A percentile compares a stretch with the other conserved stretches of the same genome.
phyloP scores from a whole-genome alignment of 2,329 filamentous ascomycete species.

The Exophiala dermatitidis region DNA sequence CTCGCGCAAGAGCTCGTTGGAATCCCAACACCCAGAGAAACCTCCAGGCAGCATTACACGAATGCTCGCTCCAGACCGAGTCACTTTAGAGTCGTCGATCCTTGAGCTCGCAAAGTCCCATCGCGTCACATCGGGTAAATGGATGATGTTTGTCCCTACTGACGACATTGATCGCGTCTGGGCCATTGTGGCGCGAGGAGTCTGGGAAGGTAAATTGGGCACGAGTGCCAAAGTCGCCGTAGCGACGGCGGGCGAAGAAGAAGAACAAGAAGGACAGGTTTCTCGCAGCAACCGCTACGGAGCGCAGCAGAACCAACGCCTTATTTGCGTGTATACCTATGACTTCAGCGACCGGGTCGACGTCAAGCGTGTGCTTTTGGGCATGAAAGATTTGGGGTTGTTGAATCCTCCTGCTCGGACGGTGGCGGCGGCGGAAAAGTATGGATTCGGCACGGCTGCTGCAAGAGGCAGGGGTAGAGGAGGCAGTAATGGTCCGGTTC shows the following conservation, averaged over 20 bases:
- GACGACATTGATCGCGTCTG: conserved; percentile 56
- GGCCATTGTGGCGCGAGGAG: conserved; percentile 59
- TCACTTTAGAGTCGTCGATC: conserved; percentile 48
- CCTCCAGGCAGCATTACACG: conserved; percentile 28
- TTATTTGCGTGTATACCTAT: conserved; percentile 72
- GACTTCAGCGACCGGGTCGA: conserved; percentile 66
- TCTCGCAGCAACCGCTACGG: neutral
- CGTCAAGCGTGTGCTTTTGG: conserved; percentile 59
- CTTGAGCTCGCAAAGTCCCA: conserved; percentile 51
- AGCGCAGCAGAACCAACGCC: conserved; percentile 31
- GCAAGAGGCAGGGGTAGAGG: neutral
- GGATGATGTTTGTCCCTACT: conserved; percentile 63
- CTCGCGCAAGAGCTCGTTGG: conserved; percentile 40
- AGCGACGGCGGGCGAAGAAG: conserved; percentile 33
- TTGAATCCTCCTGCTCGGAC: conserved; percentile 32
- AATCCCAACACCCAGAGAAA: conserved; percentile 32
- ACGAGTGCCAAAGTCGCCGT: conserved; percentile 66
- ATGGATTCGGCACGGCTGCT: neutral
- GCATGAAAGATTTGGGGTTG: conserved; percentile 56
- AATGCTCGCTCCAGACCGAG: conserved; percentile 38
- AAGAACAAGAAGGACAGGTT: conserved; percentile 28
- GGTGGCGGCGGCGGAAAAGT: conserved; percentile 31
- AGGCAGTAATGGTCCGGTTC: neutral
- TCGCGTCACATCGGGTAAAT: conserved; percentile 42
- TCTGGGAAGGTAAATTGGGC: conserved; percentile 62